A percentile compares a stretch with the other conserved stretches of the same genome.
These are phyloP conservation scores for Blastobotrys arbuscula DNA, from an alignment of 1,139 yeast genomes.

Conservation along the genomic window DNA sequence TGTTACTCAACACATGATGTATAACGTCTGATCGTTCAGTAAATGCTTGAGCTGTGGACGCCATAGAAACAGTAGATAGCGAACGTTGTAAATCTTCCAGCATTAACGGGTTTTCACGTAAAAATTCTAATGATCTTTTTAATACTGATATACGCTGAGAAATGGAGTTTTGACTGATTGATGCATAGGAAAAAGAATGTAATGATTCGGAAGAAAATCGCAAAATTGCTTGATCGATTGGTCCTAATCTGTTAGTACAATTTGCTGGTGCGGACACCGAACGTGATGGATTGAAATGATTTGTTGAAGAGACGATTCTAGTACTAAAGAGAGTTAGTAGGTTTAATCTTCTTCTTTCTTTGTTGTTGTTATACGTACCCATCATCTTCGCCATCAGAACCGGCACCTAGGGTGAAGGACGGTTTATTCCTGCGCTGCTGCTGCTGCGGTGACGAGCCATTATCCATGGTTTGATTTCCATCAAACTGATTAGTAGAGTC, in stretches of 20 bases:
- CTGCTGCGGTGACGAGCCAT: conserved; percentile 3
- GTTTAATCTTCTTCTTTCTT: no score
- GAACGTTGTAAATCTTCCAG: conserved; percentile 18
- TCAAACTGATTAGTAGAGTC: no score
- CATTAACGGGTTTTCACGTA: conserved; percentile 45
- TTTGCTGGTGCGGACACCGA: not conserved
- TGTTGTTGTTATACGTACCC: not conserved
- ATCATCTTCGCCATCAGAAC: conserved; percentile 17
- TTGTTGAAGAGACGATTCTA: no score
- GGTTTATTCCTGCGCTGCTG: conserved; percentile 14
- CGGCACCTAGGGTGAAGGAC: conserved; percentile 19
- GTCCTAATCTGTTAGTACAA: not conserved
- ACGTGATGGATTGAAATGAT: no score
- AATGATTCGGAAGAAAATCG: conserved; percentile 74
- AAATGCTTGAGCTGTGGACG: conserved; percentile 8
- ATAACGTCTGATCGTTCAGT: conserved; percentile 8
- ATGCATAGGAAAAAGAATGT: conserved; percentile 81
- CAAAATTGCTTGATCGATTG: conserved; percentile 30
- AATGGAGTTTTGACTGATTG: conserved; percentile 70
- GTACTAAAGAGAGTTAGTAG: no score
- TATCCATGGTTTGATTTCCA: conserved; percentile 7
- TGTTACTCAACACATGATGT: conserved; percentile 16
- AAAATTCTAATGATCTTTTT: conserved; percentile 67
- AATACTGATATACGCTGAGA: conserved; percentile 71
- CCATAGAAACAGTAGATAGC: conserved; percentile 12